Evolutionary conservation across 306 rosid genomes (phyloP).

Genomic region (Glycine soja): DNA sequence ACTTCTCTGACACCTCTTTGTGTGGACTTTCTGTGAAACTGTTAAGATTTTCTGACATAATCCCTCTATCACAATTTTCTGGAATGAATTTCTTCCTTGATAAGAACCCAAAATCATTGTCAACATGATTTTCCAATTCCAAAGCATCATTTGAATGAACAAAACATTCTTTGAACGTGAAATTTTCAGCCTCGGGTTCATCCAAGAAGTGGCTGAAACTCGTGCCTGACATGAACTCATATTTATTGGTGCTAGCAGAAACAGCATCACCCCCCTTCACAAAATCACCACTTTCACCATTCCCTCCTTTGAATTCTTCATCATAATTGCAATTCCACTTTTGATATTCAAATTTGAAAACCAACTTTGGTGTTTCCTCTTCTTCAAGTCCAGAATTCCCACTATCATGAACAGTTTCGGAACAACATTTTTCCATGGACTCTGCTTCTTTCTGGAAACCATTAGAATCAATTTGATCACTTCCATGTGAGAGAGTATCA

Average conservation of each 20-base stretch:
- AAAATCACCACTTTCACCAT: conserved; percentile 41
- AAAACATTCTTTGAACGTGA: conserved; percentile 54
- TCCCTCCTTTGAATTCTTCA: conserved; percentile 56
- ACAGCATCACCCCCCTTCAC: conserved; percentile 37
- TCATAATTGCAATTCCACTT: conserved; percentile 42
- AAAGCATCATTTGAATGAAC: conserved; percentile 37
- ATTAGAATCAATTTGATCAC: conserved; percentile 24
- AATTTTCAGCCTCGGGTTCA: conserved; percentile 57
- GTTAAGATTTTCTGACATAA: conserved; percentile 41
- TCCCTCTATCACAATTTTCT: conserved; percentile 35
- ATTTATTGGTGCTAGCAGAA: conserved; percentile 50
- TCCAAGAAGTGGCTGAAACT: conserved; percentile 62
- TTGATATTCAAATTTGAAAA: conserved; percentile 79
- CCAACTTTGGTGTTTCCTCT: conserved; percentile 54
- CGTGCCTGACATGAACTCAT: conserved; percentile 55
- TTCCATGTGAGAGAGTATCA: conserved; percentile 32
- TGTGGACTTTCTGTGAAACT: conserved; percentile 11
- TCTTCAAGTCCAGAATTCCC: conserved; percentile 41
- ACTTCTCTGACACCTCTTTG: conserved; percentile 39
- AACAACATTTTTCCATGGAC: neutral
- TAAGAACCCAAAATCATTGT: conserved; percentile 31
- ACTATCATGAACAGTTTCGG: conserved; percentile 29
- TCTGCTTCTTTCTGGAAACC: neutral
- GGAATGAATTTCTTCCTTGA: conserved; percentile 26
- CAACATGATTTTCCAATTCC: conserved; percentile 11